These are phyloP conservation scores for Phyllosticta ampelicida DNA, from an alignment of 2,329 filamentous ascomycete species.

Conservation along the genomic window DNA sequence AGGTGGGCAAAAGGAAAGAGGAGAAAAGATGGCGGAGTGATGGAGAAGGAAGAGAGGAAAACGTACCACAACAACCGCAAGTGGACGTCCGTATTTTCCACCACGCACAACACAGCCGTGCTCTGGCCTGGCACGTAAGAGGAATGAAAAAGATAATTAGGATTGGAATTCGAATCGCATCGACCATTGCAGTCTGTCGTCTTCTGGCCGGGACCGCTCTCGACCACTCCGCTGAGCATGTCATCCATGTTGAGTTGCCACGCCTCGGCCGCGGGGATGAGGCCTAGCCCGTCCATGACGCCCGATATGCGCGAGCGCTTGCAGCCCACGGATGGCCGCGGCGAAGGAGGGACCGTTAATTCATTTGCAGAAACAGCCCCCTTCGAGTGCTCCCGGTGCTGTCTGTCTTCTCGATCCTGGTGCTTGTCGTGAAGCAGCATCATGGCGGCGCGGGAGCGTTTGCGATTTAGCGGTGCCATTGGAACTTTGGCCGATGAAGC, in stretches of 20 bases:
- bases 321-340: constrained; percentile 8
- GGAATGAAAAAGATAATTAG: no score
- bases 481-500: background rate
- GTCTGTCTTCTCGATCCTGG: background rate
- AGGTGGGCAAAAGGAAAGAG: background rate
- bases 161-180: no score
- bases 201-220: background rate
- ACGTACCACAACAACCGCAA: constrained; percentile 5
- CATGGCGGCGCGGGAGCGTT: constrained; percentile 6
- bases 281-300: constrained; percentile 25
- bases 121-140: background rate
- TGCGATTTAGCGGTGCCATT: background rate
- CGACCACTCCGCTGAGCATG: background rate
- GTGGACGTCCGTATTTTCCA: constrained; percentile 4
- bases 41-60: background rate
- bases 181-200: no score
- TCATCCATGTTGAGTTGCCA: constrained; percentile 17
- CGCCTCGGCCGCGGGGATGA: constrained; percentile 19
- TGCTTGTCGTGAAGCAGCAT: background rate
- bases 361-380: no score
- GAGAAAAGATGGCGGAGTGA: background rate
- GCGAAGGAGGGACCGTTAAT: background rate
- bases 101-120: constrained; percentile 3
- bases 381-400: no score
- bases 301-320: constrained; percentile 26